Conservation (phyloP, 169 alveolate species). For the Neospora caninum region DNA sequence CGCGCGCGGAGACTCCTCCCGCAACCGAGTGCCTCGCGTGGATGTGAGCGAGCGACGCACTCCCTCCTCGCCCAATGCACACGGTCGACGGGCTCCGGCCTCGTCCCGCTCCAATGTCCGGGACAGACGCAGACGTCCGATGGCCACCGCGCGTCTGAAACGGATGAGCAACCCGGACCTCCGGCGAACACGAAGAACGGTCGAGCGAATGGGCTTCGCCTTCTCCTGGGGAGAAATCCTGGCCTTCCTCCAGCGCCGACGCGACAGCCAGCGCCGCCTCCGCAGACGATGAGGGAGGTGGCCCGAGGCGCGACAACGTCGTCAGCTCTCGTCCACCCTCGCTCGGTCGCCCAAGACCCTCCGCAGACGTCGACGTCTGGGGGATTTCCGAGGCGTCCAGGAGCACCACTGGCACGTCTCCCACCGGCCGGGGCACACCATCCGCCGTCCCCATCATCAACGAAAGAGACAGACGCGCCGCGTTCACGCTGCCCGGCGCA, state of each 20-base stretch:
- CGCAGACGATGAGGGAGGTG: not conserved
- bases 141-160: not conserved
- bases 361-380: not conserved
- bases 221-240: not conserved
- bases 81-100: not conserved
- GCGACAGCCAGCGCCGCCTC: not conserved
- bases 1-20: not conserved
- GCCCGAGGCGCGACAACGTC: conserved; percentile 17
- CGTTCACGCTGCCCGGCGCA: conserved; percentile 33
- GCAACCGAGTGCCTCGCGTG: not conserved
- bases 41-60: not conserved
- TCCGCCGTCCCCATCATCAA: not conserved
- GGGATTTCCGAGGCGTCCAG: not conserved
- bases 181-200: not conserved
- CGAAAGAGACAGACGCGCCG: not conserved
- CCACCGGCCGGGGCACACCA: not conserved
- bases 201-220: not conserved
- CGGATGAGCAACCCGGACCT: not conserved
- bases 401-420: not conserved
- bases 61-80: not conserved
- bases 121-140: not conserved
- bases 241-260: not conserved
- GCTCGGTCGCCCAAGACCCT: not conserved
- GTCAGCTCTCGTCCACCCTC: not conserved
- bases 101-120: not conserved